Conservation (phyloP, 2,329 filamentous ascomycete genomes). For the Pseudonectria buxi region DNA sequence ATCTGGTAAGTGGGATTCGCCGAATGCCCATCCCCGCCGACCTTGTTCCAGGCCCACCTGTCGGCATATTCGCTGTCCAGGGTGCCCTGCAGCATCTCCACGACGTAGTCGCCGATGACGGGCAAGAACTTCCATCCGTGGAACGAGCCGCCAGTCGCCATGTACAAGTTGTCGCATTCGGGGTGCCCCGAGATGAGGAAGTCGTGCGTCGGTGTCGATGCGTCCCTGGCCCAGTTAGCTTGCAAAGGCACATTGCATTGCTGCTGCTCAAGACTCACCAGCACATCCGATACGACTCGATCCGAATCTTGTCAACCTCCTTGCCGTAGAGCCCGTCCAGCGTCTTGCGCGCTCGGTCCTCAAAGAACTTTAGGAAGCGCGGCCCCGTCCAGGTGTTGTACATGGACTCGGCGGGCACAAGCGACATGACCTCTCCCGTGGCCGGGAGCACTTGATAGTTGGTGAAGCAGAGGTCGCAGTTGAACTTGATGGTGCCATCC, state of each 20-base stretch:
- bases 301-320: slow-evolving; percentile 30
- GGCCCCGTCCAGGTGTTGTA: slow-evolving; percentile 38
- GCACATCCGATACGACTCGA: slow-evolving; percentile 40
- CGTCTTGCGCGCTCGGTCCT: slow-evolving; percentile 34
- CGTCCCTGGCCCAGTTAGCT: slow-evolving; percentile 43
- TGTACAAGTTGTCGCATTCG: slow-evolving; percentile 44
- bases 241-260: too few relatives aligned
- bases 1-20: slow-evolving; percentile 37
- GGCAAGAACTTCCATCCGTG: slow-evolving; percentile 62
- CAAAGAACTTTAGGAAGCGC: slow-evolving; percentile 35
- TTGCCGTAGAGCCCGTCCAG: slow-evolving; percentile 36
- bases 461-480: slow-evolving; percentile 51
- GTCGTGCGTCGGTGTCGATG: slow-evolving; percentile 55
- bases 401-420: slow-evolving; percentile 36
- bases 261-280: too few relatives aligned
- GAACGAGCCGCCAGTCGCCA: slow-evolving; percentile 57
- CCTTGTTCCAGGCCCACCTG: slow-evolving; percentile 41
- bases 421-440: slow-evolving; percentile 46
- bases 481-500: slow-evolving; percentile 52
- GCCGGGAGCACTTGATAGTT: slow-evolving; percentile 41
- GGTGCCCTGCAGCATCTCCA: slow-evolving; percentile 39
- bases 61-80: slow-evolving; percentile 31
- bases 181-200: slow-evolving; percentile 51
- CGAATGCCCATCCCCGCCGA: slow-evolving; percentile 33
- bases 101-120: slow-evolving; percentile 53